These are phyloP conservation scores for Adenanthera pavonina DNA, from an alignment of 306 rosid genomes.

Conservation along the genomic window DNA sequence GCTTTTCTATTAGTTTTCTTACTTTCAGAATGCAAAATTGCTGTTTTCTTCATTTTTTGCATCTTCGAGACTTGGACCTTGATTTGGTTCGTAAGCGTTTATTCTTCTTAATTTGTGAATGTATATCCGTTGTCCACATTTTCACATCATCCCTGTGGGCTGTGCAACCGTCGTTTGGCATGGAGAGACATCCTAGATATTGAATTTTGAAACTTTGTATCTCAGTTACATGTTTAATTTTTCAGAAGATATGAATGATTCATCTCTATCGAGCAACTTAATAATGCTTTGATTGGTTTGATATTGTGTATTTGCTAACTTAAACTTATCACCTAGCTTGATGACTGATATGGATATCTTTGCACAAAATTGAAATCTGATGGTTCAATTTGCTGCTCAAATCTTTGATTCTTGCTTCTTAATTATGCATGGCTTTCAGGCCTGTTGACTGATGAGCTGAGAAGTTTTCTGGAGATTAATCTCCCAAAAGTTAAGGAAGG, in stretches of 20 bases:
- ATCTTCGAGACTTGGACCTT: background rate
- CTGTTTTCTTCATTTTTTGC: background rate
- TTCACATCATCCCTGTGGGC: background rate
- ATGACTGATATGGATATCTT: background rate
- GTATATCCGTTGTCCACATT: background rate
- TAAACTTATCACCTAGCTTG: background rate
- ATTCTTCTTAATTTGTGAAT: background rate
- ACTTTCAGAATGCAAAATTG: background rate
- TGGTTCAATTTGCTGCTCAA: background rate
- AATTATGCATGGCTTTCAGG: conserved; percentile 52
- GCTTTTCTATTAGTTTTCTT: background rate
- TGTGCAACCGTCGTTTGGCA: background rate
- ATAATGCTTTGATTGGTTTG: background rate
- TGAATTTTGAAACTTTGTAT: background rate
- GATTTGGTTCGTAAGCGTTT: background rate
- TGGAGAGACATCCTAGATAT: background rate
- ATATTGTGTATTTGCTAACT: background rate
- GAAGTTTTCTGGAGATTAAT: conserved; percentile 82
- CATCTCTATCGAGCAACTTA: background rate
- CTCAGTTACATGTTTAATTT: background rate
- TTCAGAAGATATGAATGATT: background rate
- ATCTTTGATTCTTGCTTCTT: background rate
- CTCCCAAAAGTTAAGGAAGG: conserved; percentile 86
- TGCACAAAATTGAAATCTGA: background rate
- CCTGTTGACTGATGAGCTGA: conserved; percentile 80